Evolutionary conservation across 331 rosid species (phyloP).

Genomic region (Phaseolus coccineus): DNA sequence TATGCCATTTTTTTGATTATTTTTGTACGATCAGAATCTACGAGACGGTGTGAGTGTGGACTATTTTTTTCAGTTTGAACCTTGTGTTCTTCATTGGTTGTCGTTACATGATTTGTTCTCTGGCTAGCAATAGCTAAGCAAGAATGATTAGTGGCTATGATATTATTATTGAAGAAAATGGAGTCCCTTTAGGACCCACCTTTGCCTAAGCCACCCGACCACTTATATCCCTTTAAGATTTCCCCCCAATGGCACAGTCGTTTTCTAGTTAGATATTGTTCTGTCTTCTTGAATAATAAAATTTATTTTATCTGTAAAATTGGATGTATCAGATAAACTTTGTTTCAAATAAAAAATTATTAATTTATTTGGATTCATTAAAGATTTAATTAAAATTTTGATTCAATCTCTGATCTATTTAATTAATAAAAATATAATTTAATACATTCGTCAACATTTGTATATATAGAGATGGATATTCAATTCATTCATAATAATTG

Average conservation of each 20-base stretch:
- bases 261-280: constrained; percentile 13
- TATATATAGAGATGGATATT: too few species aligned
- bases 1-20: neutral
- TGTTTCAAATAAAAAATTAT: too few species aligned
- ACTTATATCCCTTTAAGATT: constrained; percentile 17
- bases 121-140: constrained; percentile 24
- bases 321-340: too few species aligned
- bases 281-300: neutral
- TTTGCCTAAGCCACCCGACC: constrained; percentile 11
- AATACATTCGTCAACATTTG: too few species aligned
- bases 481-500: too few species aligned
- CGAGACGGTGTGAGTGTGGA: neutral
- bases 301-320: too few species aligned
- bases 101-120: constrained; percentile 32
- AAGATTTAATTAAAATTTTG: too few species aligned
- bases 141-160: constrained; percentile 27
- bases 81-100: constrained; percentile 13
- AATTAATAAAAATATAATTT: too few species aligned
- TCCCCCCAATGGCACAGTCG: neutral
- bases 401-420: too few species aligned
- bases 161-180: constrained; percentile 6
- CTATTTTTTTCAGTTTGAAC: neutral
- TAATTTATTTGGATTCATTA: too few species aligned
- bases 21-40: constrained; percentile 3
- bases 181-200: constrained; percentile 32